Evolutionary conservation across 495 filamentous ascomycete genomes (phyloP), one percentile per base, ranked within the genome.

Genomic region (Trichoderma virens): DNA sequence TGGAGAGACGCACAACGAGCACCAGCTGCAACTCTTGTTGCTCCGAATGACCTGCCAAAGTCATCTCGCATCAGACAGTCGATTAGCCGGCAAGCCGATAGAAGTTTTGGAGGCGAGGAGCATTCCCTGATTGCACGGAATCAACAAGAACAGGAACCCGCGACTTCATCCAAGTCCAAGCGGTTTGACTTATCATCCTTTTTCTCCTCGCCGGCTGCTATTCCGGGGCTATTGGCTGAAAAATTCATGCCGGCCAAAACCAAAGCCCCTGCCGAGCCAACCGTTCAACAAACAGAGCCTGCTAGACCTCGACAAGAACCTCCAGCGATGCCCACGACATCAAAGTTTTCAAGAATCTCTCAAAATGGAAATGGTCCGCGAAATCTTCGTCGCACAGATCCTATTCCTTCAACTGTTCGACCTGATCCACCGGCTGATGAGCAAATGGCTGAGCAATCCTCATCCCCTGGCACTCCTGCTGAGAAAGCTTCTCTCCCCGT

Each of bases 161-260:
- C 67, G 23, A 60, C 65, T 11, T 54, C 61, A 28, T 27, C 63
- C 13, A 66, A 68, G 18, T 56, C 71, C 60, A 71, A 75, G 64
- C 72, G 34, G 34, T 69, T 75, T 6, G 73, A 80, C 28, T 68
- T 82, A 16, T 63, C 75, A 34, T 70, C 71, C 7, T 82, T 82
- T 68, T 82, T 82, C 62, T 82, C 79, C 8, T 79, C 79, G 14
- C 78, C 78, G 6, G 78, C 76, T 7, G 41, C 69, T 7, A 66
- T 82, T 31, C 78, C 79, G 25, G 68, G 66, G 11, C 67, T 69
- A 27, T 63, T 65, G 20, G 61, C 38, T 3, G 61, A 45, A 18
- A 39, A 43, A 23, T 45, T 62, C 25, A n/a, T 23, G 16, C 28
- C 61, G 5, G 4, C 20, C 20, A 62, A 62, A 30, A 2, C 38